Base-by-base conservation (phyloP, 495 filamentous ascomycete genomes). In the Cenococcum geophilum region DNA sequence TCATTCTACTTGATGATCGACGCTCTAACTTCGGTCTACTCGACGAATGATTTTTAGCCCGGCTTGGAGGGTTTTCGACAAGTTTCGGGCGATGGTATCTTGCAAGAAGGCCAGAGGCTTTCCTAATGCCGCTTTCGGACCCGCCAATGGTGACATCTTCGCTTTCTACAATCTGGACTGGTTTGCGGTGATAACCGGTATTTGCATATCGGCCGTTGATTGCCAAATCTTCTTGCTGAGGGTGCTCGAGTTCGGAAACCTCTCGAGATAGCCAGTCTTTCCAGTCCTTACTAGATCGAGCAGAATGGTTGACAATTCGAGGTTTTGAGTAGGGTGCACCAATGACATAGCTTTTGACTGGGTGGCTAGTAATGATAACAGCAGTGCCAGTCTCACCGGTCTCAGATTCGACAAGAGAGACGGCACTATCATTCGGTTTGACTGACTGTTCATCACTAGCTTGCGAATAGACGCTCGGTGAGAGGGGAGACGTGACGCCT, bases 401-500 rank as follows among this genome's bases (percentile, higher is more conserved):
- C 14, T 43, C 47, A 4, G 49, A 34, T 20, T 52, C 23, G 25
- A 45, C 59, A 23, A 68, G 45, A 42, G 66, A 62, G 34, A 54
- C 43, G 8, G 55, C 58, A 55, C 66, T 68, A 21, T 66, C 70
- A 23, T 60, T 64, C 1, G 68, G 63, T 22, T 59, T 36, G n/a
- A 70, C 57, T 23, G 69, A 69, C 9, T 62, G 45, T 22, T 66
- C 70, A 56, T 74, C 65, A 0, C 65, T 72, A 27, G 64, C 68
- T 14, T 65, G 65, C 14, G 73, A 75, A 52, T 75, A 75, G 11
- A 75, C 43, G 53, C 73, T 75, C 1, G 73, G 73, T 8, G 73
- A 75, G 16, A 75, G 34, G 14, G 58, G 65, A 27, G 48, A 74
- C n/a, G 52, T 57, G 32, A 60, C 52, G 32, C 43, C 59, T 40